These are phyloP conservation scores for Arctium lappa DNA, from an alignment of 129 eudicot species.

Conservation along the genomic window DNA sequence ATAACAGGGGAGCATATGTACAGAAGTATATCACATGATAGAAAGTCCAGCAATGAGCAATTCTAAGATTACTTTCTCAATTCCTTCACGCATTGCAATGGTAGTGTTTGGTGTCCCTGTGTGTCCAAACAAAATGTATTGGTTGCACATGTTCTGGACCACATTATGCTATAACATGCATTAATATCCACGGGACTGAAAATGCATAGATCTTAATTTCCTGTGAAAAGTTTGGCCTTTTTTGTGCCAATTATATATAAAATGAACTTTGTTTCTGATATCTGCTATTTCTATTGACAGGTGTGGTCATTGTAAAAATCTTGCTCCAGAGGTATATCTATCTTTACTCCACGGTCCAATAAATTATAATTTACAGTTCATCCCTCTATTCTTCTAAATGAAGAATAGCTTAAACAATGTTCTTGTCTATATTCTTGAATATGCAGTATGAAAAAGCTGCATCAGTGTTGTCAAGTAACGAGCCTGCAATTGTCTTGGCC, in stretches of 20 bases:
- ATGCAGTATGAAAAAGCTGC: conserved; percentile 84
- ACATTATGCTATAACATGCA: neutral
- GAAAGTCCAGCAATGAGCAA: too few species aligned
- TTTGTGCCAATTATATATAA: neutral
- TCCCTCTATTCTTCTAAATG: neutral
- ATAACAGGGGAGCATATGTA: neutral
- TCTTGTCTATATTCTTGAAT: neutral
- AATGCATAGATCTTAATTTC: neutral
- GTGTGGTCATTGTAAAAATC: conserved; percentile 82
- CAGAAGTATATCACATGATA: too few species aligned
- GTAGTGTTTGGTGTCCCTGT: neutral
- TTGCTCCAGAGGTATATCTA: conserved; percentile 77
- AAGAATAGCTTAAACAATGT: neutral
- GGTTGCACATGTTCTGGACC: neutral
- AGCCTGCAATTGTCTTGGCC: conserved; percentile 67
- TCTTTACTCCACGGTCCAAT: neutral
- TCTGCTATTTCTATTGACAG: conserved; percentile 31
- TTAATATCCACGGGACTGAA: neutral
- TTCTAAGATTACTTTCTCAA: too few species aligned
- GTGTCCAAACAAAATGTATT: neutral
- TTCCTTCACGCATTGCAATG: too few species aligned
- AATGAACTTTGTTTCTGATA: neutral
- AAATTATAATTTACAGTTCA: neutral
- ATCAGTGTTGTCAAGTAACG: conserved; percentile 50
- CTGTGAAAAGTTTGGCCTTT: neutral